Percentiles rank a stretch among this genome's conserved stretches.
These are phyloP conservation scores for Apiospora aurea DNA, from an alignment of 2,329 filamentous ascomycete species.

Conservation along the genomic window DNA sequence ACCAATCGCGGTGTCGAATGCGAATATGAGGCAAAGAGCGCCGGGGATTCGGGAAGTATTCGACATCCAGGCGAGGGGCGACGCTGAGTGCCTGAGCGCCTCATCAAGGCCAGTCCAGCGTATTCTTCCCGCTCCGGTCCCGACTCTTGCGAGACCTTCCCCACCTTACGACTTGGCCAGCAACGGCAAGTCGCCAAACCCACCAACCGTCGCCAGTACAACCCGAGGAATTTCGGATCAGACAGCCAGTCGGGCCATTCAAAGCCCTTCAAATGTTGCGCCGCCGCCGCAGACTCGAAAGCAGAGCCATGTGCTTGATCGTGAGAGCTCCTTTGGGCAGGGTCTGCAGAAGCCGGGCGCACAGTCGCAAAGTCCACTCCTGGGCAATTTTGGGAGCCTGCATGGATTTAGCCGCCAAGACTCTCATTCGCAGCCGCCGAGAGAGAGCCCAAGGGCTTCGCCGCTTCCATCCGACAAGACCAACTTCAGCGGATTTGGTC, in stretches of 20 bases:
- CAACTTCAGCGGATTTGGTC: background rate
- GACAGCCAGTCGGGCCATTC: background rate
- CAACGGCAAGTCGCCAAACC: background rate
- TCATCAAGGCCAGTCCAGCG: background rate
- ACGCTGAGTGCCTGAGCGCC: background rate
- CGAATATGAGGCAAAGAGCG: background rate
- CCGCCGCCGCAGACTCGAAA: background rate
- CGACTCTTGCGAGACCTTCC: slow-evolving; percentile 1
- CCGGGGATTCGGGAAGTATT: background rate
- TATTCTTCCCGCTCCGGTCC: slow-evolving; percentile 4
- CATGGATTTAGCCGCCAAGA: background rate
- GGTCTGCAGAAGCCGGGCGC: background rate
- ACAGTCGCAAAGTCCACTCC: background rate
- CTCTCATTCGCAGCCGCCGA: background rate
- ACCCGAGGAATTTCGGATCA: background rate
- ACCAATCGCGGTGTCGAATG: background rate
- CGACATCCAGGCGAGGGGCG: background rate
- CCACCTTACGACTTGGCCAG: slow-evolving; percentile 3
- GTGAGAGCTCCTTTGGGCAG: background rate
- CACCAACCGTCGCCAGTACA: background rate
- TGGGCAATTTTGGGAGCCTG: background rate
- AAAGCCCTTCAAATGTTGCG: background rate
- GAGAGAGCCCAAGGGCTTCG: background rate
- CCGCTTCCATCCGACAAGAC: background rate
- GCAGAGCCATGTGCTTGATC: background rate